Conservation (phyloP, 208 protist genomes). For the Crithidia expoeki region DNA sequence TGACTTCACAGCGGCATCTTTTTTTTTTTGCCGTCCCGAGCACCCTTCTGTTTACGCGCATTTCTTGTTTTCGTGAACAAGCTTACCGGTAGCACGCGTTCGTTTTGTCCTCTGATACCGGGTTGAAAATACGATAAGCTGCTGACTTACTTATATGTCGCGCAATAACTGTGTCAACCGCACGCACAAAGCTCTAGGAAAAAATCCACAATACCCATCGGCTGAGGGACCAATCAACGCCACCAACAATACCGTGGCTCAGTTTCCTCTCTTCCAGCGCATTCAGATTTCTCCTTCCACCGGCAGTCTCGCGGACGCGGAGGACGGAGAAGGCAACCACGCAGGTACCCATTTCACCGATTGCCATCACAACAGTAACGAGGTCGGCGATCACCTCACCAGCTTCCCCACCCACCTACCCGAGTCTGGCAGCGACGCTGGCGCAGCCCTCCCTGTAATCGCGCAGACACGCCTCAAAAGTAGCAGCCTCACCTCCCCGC, state of each 20-base stretch:
- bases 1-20: no score
- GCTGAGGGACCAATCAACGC: not conserved
- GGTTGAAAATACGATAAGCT: not conserved
- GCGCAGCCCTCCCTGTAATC: not conserved
- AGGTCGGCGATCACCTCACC: not conserved
- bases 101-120: not conserved
- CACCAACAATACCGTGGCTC: not conserved
- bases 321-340: constrained; percentile 9
- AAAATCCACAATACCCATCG: not conserved
- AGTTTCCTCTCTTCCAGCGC: not conserved
- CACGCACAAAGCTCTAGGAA: constrained; percentile 2
- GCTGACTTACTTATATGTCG: constrained; percentile 15
- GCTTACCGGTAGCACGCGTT: no score
- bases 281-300: not conserved
- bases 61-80: no score
- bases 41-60: no score
- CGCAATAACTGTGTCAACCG: not conserved
- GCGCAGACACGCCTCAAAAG: not conserved
- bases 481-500: not conserved
- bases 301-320: constrained; percentile 7
- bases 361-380: not conserved
- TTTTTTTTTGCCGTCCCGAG: no score
- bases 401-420: constrained; percentile 2
- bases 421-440: not conserved
- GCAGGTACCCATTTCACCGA: not conserved